phyloP scores from a whole-genome alignment of 805 yeast genomes.

The Starmerella potacharoeniae region DNA sequence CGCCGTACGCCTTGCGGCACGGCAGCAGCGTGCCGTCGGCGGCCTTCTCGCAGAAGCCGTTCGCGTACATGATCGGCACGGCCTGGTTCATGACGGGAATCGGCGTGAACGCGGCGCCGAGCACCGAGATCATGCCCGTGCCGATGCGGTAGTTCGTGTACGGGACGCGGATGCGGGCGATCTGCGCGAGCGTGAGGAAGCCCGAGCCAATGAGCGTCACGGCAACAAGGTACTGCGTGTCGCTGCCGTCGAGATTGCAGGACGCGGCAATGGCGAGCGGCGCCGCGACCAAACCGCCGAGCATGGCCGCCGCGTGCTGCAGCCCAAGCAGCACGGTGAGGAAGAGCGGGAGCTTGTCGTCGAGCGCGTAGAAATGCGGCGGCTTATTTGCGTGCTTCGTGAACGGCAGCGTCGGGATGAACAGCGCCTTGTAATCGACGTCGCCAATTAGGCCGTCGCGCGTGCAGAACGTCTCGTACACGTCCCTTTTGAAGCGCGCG shows the following conservation, averaged over 20 bases:
- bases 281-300: constrained; percentile 83
- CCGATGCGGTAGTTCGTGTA: constrained; percentile 70
- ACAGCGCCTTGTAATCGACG: constrained; percentile 68
- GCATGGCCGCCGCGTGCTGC: constrained; percentile 81
- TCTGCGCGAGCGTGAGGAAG: constrained; percentile 58
- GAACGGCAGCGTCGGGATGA: constrained; percentile 74
- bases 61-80: constrained; percentile 66
- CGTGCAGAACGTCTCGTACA: constrained; percentile 40
- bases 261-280: constrained; percentile 58
- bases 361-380: constrained; percentile 54
- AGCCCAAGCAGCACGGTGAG: constrained; percentile 69
- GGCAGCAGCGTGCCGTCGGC: constrained; percentile 57
- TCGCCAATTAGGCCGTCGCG: constrained; percentile 74
- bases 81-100: constrained; percentile 67
- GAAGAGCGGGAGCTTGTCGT: constrained; percentile 67
- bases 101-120: constrained; percentile 85
- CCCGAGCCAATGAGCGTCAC: constrained; percentile 63
- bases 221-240: constrained; percentile 55
- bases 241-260: constrained; percentile 44
- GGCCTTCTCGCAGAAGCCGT: constrained; percentile 54
- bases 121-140: constrained; percentile 80
- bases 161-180: constrained; percentile 66
- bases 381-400: constrained; percentile 48
- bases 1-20: constrained; percentile 87
- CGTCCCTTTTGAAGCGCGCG: not conserved